Base-by-base conservation (phyloP, 1,139 yeast genomes). In the Pneumocystis canis region DNA sequence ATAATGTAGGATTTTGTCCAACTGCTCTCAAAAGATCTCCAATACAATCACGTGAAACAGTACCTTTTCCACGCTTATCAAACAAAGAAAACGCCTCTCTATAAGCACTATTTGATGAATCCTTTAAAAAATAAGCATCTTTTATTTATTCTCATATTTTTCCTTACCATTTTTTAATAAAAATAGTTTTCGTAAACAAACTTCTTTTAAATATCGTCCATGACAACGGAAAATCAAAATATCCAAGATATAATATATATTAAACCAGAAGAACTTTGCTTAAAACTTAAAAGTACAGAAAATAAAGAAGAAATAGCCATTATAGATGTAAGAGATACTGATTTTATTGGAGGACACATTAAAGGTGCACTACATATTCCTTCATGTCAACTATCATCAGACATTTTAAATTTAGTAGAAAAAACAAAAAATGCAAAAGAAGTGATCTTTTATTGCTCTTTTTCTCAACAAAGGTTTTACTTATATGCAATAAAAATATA, bases 1-100 rank as follows among this genome's bases (percentile, higher is more conserved):
- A 89, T 70, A 88, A 81, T 11, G 98, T 90, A 67, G 99, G 99
- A 78, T 94, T 94, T 78, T 92, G 97, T 40, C 98, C 98, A 66
- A 92, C 92, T 2, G 98, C 97, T 74, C 99, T 82, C 66, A 94
- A 81, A 70, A 94, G 82, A 72, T 94, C 98, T 57, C 97, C 98
- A 65, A 94, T 80, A 66, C 88, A 85, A 69, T 85, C 89, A 66
- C 82, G 81, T n/a, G 96, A 84, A 66, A 94, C 92, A 74, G 84
- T 82, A 20, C 98, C 98, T 58, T 94, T 88, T 58, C 97, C 98
- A 71, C 89, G 88, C 77, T 90, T 90, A 78, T 94, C 98, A 74
- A 92, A 94, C 63, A 94, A 84, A 39, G 97, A 95, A 76, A 94
- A 94, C 32, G 97, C 97, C 80, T 92, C 98, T 76, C 88, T 25